Evolutionary conservation across 192 early-diverging fungal species (phyloP).

Genomic region (Coemansia reversa): DNA sequence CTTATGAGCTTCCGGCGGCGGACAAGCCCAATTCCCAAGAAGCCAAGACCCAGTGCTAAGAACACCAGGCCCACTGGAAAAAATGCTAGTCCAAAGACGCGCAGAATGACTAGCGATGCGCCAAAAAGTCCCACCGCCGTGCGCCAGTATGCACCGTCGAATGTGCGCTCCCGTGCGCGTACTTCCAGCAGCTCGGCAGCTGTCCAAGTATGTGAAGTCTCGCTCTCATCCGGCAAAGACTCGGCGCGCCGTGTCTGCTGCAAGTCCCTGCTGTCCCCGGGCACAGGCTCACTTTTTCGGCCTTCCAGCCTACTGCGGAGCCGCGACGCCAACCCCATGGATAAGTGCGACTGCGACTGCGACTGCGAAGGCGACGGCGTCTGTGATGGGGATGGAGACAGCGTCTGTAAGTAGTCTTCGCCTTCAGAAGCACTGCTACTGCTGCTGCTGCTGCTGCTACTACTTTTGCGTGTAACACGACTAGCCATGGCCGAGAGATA

Average conservation of each 20-base stretch:
- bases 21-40: slow-evolving; percentile 47
- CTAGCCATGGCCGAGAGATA: not conserved
- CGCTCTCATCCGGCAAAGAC: slow-evolving; percentile 8
- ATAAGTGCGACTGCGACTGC: not conserved
- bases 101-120: slow-evolving; percentile 48
- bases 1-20: slow-evolving; percentile 31
- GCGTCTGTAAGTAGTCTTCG: too few species aligned
- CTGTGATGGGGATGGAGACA: too few species aligned
- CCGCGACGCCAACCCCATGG: slow-evolving; percentile 2
- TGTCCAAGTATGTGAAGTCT: slow-evolving; percentile 38
- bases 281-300: slow-evolving; percentile 8
- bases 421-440: too few species aligned
- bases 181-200: slow-evolving; percentile 51
- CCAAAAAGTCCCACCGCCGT: slow-evolving; percentile 50
- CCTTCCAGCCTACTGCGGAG: slow-evolving; percentile 4
- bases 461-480: not conserved
- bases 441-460: slow-evolving; percentile 3
- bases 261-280: not conserved
- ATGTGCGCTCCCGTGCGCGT: slow-evolving; percentile 52
- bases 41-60: slow-evolving; percentile 43
- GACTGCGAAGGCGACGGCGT: not conserved
- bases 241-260: not conserved
- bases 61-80: slow-evolving; percentile 52
- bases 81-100: slow-evolving; percentile 45
- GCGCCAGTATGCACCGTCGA: slow-evolving; percentile 55